Evolutionary conservation across 2,329 filamentous ascomycete genomes (phyloP).

Genomic region (Nothophoma quercina): DNA sequence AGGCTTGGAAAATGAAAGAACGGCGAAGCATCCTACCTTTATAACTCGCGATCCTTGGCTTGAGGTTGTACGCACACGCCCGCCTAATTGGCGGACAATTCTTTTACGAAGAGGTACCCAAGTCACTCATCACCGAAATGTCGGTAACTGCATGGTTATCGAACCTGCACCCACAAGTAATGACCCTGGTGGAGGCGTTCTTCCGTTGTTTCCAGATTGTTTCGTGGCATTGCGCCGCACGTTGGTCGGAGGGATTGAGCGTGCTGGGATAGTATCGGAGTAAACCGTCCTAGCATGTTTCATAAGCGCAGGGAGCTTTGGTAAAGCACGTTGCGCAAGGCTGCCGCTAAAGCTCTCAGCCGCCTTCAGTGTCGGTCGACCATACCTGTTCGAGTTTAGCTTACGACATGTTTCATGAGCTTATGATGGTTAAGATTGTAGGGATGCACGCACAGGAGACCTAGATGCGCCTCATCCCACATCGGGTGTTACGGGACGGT

Average conservation of each 20-base stretch:
- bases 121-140: slow-evolving; percentile 4
- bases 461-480: slow-evolving; percentile 8
- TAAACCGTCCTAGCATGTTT: slow-evolving; percentile 12
- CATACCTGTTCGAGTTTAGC: background rate
- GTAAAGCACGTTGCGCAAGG: slow-evolving; percentile 12
- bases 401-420: slow-evolving; percentile 1
- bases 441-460: background rate
- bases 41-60: slow-evolving; percentile 20
- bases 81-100: slow-evolving; percentile 20
- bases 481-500: background rate
- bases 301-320: slow-evolving; percentile 3
- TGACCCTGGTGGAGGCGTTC: slow-evolving; percentile 13
- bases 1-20: slow-evolving; percentile 33
- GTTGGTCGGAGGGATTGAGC: slow-evolving; percentile 3
- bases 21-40: slow-evolving; percentile 13
- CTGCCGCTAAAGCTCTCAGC: slow-evolving; percentile 9
- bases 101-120: slow-evolving; percentile 17
- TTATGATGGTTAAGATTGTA: slow-evolving; percentile 17
- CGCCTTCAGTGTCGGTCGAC: background rate
- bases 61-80: slow-evolving; percentile 15
- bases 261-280: slow-evolving; percentile 16
- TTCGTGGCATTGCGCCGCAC: slow-evolving; percentile 1
- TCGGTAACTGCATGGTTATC: slow-evolving; percentile 16
- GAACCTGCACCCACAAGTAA: slow-evolving; percentile 16
- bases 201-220: slow-evolving; percentile 8